Base-by-base conservation (phyloP, 768 basidiomycete genomes). In the Strobilomyces dryophilus region DNA sequence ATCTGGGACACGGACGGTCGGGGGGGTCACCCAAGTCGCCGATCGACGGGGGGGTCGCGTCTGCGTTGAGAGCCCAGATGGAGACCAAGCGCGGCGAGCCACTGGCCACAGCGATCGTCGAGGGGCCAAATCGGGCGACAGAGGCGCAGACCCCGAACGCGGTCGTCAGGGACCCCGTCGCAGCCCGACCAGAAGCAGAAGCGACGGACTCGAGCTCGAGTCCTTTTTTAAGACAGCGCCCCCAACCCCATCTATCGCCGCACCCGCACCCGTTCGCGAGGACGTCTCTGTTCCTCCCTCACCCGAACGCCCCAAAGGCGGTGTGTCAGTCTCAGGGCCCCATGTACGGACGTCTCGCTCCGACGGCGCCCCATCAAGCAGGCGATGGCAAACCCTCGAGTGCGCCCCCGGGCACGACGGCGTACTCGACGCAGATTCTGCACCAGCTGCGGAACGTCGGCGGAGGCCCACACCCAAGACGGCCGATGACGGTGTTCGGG, bases 401-500 rank as follows among this genome's bases (percentile, higher is more conserved):
- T 3, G 51, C 45, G 1, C 58, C 69, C 0, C 64, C 69, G 15
- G 66, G 70, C 44, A 55, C 66, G 45, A 69, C 66, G 10, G 39
- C 62, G 5, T 67, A 66, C 5, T 67, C 72, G 8, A 65, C 61
- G 2, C 63, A 54, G 21, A 62, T 56, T 37, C 51, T 61, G 10
- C 72, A 55, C 51, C 66, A 52, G 49, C 64, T 66, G 5, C 67
- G 70, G 8, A 58, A 18, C 21, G 20, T 55, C 24, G 36, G 54
- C 54, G 45, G 32, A 54, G 1, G 54, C 42, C 8, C 17, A 18
- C 5, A 27, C 48, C 0, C 66, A 56, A 15, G 74, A 76, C 7
- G 49, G 1, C 61, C 58, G 11, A 49, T 63, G 24, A 89, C 88
- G 12, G 76, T 90, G 7, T 88, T 85, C 54, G 87, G 78, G 0